phyloP scores from a whole-genome alignment of 257 asterid genomes.

The Paulownia fortunei region DNA sequence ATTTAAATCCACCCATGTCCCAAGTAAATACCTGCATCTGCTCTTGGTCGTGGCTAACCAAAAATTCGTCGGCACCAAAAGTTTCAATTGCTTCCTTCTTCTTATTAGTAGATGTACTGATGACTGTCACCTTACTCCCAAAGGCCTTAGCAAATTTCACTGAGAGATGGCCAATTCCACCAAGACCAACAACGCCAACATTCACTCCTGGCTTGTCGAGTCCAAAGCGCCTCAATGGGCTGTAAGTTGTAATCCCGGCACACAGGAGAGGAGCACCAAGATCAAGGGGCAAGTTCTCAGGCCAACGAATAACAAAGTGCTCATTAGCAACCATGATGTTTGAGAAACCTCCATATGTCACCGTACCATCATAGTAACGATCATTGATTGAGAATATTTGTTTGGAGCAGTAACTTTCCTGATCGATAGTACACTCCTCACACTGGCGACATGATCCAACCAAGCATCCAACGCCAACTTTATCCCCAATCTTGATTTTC shows the following conservation, averaged over 20 bases:
- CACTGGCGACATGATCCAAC: conserved; percentile 44
- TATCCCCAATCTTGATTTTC: conserved; percentile 50
- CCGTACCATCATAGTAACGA: conserved; percentile 36
- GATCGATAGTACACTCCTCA: conserved; percentile 28
- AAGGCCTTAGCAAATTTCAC: conserved; percentile 55
- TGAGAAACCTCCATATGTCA: conserved; percentile 53
- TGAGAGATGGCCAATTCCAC: conserved; percentile 57
- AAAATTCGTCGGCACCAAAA: conserved; percentile 47
- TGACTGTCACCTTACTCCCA: conserved; percentile 48
- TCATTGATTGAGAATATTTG: neutral
- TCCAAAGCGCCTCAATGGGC: conserved; percentile 44
- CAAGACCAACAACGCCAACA: conserved; percentile 56
- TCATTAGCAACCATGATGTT: conserved; percentile 51
- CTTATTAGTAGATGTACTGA: conserved; percentile 45
- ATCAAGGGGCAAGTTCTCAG: conserved; percentile 49
- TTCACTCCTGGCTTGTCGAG: conserved; percentile 52
- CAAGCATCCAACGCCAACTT: conserved; percentile 50
- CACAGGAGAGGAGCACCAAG: conserved; percentile 55
- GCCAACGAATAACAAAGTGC: conserved; percentile 48
- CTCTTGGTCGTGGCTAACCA: conserved; percentile 47
- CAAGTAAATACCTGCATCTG: conserved; percentile 36
- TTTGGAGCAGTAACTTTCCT: conserved; percentile 40
- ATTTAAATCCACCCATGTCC: no score
- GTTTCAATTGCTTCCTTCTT: conserved; percentile 44
- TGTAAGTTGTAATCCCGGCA: conserved; percentile 50